phyloP scores from a whole-genome alignment of 1,284 basidiomycete genomes.

The Singerocomus rubriflavus region DNA sequence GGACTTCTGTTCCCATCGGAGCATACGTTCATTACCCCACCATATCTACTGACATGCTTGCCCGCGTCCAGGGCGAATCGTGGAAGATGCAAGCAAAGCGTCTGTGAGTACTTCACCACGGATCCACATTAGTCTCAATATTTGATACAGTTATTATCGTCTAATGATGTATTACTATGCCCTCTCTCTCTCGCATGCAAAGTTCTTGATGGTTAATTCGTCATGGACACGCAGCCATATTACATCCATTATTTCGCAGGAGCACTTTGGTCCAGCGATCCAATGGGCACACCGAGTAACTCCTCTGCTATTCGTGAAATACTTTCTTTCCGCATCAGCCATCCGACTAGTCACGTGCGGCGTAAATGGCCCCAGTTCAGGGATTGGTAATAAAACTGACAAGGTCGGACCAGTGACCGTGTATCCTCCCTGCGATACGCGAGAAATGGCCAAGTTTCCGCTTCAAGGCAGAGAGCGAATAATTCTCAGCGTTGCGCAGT shows the following conservation, averaged over 20 bases:
- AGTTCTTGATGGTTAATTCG: slow-evolving; percentile 91
- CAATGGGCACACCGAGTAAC: slow-evolving; percentile 20
- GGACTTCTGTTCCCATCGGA: slow-evolving; percentile 66
- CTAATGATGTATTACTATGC: slow-evolving; percentile 85
- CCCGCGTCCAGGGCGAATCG: slow-evolving; percentile 77
- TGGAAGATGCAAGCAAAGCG: slow-evolving; percentile 48
- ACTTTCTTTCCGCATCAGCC: slow-evolving; percentile 27
- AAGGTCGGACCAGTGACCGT: slow-evolving; percentile 46
- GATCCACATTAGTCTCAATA: slow-evolving; percentile 3
- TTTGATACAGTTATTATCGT: slow-evolving; percentile 74
- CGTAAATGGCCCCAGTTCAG: slow-evolving; percentile 18
- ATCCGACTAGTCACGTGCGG: slow-evolving; percentile 17
- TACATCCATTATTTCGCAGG: slow-evolving; percentile 62
- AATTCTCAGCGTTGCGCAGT: slow-evolving; percentile 88
- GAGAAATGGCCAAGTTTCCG: slow-evolving; percentile 62
- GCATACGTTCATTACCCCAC: slow-evolving; percentile 97
- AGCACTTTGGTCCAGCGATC: slow-evolving; percentile 37
- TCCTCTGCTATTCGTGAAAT: slow-evolving; percentile 23
- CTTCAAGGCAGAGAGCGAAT: slow-evolving; percentile 63
- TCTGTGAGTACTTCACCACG: slow-evolving; percentile 14
- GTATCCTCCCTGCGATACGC: slow-evolving; percentile 92
- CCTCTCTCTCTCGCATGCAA: slow-evolving; percentile 68
- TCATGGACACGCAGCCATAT: slow-evolving; percentile 93
- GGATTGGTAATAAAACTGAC: background rate
- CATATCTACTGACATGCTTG: slow-evolving; percentile 93